Evolutionary conservation across 345 rosid genomes (phyloP).

Genomic region (Eutrema japonicum): DNA sequence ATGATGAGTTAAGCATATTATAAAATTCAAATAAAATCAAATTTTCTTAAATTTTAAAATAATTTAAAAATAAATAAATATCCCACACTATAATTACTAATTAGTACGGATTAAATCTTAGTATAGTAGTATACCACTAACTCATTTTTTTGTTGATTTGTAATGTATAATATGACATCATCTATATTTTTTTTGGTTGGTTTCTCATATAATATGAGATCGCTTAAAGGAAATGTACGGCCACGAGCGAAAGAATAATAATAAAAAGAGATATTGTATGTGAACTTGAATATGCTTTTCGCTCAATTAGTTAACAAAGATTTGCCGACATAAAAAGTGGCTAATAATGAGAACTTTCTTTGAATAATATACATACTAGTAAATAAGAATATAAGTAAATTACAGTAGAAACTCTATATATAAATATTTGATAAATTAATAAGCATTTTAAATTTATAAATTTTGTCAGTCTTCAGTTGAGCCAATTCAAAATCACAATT

Average conservation of each 20-base stretch:
- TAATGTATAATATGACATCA: not conserved
- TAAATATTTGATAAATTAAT: too few species aligned
- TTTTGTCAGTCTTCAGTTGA: too few species aligned
- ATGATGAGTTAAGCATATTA: too few species aligned
- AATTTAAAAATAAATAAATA: too few species aligned
- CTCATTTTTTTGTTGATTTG: not conserved
- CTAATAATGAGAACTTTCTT: conserved; percentile 17
- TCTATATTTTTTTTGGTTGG: not conserved
- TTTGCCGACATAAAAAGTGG: conserved; percentile 36
- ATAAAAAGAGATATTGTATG: not conserved
- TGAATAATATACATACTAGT: not conserved
- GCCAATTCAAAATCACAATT: too few species aligned
- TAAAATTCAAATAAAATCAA: too few species aligned
- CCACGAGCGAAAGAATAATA: not conserved
- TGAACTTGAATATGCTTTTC: conserved; percentile 20
- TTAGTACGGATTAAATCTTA: too few species aligned
- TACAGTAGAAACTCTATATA: too few species aligned
- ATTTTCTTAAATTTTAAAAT: too few species aligned
- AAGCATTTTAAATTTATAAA: not conserved
- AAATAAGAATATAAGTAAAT: too few species aligned
- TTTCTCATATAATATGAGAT: not conserved
- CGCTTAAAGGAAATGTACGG: not conserved
- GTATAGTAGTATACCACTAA: not conserved
- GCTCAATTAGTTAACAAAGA: not conserved
- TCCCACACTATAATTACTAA: too few species aligned